Conservation (phyloP, 225 moss, liverwort and hornwort species). For the Pseudoscleropodium purum region DNA sequence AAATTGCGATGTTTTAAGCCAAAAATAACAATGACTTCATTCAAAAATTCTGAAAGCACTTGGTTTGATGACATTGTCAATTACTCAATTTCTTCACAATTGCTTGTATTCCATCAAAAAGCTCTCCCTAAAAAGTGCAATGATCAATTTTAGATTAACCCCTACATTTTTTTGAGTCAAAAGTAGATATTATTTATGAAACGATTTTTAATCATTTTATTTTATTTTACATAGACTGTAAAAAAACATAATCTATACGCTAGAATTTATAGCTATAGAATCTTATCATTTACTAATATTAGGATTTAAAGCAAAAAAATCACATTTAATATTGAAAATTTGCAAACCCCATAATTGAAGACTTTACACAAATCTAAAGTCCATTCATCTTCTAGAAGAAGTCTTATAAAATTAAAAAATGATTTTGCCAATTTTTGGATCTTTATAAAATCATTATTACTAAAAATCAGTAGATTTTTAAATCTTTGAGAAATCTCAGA, state of each 20-base stretch:
- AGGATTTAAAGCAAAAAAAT: background rate
- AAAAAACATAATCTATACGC: too few species aligned
- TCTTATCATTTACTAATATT: background rate
- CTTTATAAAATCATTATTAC: too few species aligned
- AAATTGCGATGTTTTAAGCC: background rate
- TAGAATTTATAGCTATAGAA: background rate
- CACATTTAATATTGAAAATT: background rate
- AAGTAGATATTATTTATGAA: background rate
- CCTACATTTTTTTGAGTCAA: fast-evolving
- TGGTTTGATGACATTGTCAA: background rate
- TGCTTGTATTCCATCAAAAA: background rate
- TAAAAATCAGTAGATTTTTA: too few species aligned
- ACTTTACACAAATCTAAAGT: background rate
- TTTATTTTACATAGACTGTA: too few species aligned
- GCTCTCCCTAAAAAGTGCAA: background rate
- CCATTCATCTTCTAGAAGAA: background rate
- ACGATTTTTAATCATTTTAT: fast-evolving
- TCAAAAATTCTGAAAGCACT: background rate
- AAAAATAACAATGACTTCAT: background rate
- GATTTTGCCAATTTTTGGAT: background rate
- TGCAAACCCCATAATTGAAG: background rate
- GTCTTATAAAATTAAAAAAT: too few species aligned
- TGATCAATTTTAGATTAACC: fast-evolving
- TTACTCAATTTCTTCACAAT: background rate
- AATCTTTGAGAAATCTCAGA: background rate